Percentiles rank a stretch among this genome's conserved stretches.
These are phyloP conservation scores for Vitis rotundifolia DNA, from an alignment of 164 flowering plant genomes.

Conservation along the genomic window DNA sequence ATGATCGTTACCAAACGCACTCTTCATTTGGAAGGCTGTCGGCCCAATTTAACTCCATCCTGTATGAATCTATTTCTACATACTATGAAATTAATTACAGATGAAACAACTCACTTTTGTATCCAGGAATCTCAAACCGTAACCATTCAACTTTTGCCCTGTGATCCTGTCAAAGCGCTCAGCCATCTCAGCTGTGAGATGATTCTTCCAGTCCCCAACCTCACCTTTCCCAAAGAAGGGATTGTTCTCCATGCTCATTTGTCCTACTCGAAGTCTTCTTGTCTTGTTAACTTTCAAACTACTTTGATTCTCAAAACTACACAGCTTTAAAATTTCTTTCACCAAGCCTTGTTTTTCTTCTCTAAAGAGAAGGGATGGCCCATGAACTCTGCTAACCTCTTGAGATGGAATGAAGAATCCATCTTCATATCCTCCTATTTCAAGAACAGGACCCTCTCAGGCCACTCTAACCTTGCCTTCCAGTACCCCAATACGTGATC, in stretches of 20 bases:
- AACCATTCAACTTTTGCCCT: conserved; percentile 7
- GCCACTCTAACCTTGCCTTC: not conserved
- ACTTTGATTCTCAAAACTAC: not conserved
- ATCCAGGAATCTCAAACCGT: conserved; percentile 14
- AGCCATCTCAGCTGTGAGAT: conserved; percentile 18
- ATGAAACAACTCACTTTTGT: no score
- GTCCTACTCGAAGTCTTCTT: no score
- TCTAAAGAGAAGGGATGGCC: not conserved
- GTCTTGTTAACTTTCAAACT: not conserved
- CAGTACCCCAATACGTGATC: no score
- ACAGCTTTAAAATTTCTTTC: not conserved
- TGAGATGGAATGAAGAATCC: not conserved
- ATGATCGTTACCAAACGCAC: no score
- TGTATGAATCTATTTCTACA: no score
- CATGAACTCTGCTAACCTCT: not conserved
- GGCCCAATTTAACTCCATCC: no score
- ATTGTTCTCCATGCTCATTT: not conserved
- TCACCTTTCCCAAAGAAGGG: conserved; percentile 18
- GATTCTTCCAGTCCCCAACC: conserved; percentile 24
- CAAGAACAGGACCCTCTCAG: not conserved
- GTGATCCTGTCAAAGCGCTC: conserved; percentile 18
- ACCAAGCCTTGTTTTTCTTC: not conserved
- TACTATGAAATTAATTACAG: no score
- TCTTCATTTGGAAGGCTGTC: no score
- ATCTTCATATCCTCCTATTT: no score